Evolutionary conservation across 2,329 filamentous ascomycete genomes (phyloP).

Genomic region (Penicillium hesseltinei): DNA sequence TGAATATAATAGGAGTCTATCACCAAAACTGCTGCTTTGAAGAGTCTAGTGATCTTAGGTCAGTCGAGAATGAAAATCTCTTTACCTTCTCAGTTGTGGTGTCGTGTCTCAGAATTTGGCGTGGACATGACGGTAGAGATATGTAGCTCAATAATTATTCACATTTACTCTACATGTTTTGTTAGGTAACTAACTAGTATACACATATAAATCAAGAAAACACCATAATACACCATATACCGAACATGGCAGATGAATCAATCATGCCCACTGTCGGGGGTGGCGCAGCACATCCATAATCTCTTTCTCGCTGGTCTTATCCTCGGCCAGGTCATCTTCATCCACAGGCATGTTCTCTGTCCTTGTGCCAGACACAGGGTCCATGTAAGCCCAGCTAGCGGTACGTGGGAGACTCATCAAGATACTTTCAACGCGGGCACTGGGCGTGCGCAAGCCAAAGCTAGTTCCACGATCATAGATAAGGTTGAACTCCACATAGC

Average conservation of each 20-base stretch:
- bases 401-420: slow-evolving; percentile 94
- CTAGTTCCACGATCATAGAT: slow-evolving; percentile 94
- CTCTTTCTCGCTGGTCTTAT: slow-evolving; percentile 63
- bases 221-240: not conserved
- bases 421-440: slow-evolving; percentile 90
- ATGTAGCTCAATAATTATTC: slow-evolving; percentile 1
- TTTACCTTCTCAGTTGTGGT: not conserved
- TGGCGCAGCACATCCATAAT: slow-evolving; percentile 69
- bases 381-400: slow-evolving; percentile 95
- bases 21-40: no score
- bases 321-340: slow-evolving; percentile 35
- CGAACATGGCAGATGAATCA: not conserved
- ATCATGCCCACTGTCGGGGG: slow-evolving; percentile 59
- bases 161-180: not conserved
- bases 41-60: not conserved
- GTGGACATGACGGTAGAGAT: not conserved
- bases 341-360: slow-evolving; percentile 49
- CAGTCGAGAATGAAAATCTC: not conserved
- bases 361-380: slow-evolving; percentile 52
- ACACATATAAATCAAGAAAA: slow-evolving; percentile 2
- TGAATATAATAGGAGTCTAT: no score
- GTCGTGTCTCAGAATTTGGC: not conserved
- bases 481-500: slow-evolving; percentile 98
- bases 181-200: not conserved
- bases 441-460: slow-evolving; percentile 90